Percentiles rank a stretch among this genome's conserved stretches.
phyloP scores from a whole-genome alignment of 768 basidiomycete species.

The Panaeolus papilionaceus region DNA sequence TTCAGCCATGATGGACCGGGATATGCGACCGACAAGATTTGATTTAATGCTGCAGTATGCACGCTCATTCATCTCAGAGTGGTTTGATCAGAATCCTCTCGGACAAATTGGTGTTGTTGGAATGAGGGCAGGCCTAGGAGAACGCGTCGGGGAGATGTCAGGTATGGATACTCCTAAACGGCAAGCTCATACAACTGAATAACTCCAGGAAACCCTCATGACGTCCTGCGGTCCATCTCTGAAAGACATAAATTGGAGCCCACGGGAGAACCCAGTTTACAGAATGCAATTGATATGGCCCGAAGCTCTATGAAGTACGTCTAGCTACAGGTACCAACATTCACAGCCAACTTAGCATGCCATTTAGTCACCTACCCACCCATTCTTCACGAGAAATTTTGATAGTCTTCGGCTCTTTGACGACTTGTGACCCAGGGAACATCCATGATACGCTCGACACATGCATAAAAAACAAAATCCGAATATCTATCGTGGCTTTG shows the following conservation, averaged over 20 bases:
- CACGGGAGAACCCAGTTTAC: conserved; percentile 91
- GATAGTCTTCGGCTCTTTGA: conserved; percentile 93
- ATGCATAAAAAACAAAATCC: conserved; percentile 82
- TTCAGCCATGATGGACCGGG: conserved; percentile 90
- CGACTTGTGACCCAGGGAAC: conserved; percentile 96
- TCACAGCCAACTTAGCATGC: conserved; percentile 15
- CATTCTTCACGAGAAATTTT: conserved; percentile 97
- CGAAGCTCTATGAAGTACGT: conserved; percentile 87
- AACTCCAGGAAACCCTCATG: conserved; percentile 83
- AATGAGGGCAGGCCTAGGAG: conserved; percentile 90
- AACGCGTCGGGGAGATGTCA: conserved; percentile 91
- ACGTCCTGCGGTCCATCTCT: conserved; percentile 85
- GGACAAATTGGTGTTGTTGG: conserved; percentile 96
- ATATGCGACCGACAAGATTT: conserved; percentile 94
- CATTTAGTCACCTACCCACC: conserved; percentile 88
- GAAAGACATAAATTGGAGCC: conserved; percentile 92
- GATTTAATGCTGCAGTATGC: conserved; percentile 91
- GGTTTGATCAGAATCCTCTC: conserved; percentile 99
- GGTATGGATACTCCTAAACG: conserved; percentile 55
- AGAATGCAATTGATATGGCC: conserved; percentile 98
- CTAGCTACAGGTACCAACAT: background rate
- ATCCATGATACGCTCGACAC: conserved; percentile 94
- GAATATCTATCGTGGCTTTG: conserved; percentile 92
- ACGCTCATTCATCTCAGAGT: conserved; percentile 90
- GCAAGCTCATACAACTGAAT: background rate